These are phyloP conservation scores for Paxillus rubicundulus DNA, from an alignment of 768 basidiomycete species.

Conservation along the genomic window DNA sequence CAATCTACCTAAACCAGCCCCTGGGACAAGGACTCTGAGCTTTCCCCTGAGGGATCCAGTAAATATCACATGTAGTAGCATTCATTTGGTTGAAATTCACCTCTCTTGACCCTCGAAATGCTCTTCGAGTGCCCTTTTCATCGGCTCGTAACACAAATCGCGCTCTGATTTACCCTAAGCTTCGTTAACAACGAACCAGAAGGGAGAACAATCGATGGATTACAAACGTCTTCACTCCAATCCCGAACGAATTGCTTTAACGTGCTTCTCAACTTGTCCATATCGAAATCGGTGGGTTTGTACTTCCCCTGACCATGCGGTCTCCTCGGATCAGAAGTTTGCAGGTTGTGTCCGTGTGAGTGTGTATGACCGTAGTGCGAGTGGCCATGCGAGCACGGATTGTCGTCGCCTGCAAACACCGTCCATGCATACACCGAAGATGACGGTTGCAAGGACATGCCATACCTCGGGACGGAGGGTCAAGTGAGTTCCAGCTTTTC, in stretches of 20 bases:
- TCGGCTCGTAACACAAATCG: conserved; percentile 75
- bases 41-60: conserved; percentile 38
- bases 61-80: not conserved
- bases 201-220: not conserved
- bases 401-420: conserved; percentile 18
- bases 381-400: conserved; percentile 37
- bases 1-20: conserved; percentile 84
- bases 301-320: conserved; percentile 27
- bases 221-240: conserved; percentile 78
- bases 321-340: conserved; percentile 12
- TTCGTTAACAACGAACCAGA: not conserved
- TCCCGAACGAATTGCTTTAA: conserved; percentile 92
- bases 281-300: conserved; percentile 67
- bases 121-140: conserved; percentile 67
- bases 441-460: conserved; percentile 21
- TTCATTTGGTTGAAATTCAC: conserved; percentile 25
- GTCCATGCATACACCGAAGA: conserved; percentile 10
- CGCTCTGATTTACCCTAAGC: conserved; percentile 72
- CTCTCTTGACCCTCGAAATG: conserved; percentile 58
- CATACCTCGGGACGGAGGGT: conserved; percentile 14
- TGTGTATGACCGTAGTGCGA: conserved; percentile 34
- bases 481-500: not conserved
- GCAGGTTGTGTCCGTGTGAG: conserved; percentile 16
- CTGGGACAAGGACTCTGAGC: conserved; percentile 81
- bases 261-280: conserved; percentile 90